phyloP scores from a whole-genome alignment of 306 rosid genomes.

The Herpetospermum pedunculosum region DNA sequence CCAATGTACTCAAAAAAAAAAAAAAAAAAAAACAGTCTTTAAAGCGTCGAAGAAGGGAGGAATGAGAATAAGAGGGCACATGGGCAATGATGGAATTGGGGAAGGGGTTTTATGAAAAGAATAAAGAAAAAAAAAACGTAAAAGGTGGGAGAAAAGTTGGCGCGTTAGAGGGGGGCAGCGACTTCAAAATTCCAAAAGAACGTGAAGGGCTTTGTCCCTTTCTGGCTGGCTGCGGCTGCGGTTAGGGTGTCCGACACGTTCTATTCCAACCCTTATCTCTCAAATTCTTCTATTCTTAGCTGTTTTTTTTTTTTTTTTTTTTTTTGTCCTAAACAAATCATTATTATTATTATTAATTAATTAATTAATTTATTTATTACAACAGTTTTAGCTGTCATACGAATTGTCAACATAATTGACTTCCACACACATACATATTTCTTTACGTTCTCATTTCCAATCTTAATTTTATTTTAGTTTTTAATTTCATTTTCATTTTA shows the following conservation, averaged over 20 bases:
- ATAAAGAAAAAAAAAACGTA: background rate
- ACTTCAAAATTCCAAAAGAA: background rate
- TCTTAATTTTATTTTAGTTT: background rate
- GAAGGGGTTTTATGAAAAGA: background rate
- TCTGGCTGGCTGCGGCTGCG: slow-evolving; percentile 1
- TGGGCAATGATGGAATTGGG: background rate
- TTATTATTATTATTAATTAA: too few relatives aligned
- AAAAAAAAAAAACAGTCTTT: too few relatives aligned
- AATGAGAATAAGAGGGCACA: background rate
- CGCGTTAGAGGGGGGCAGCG: background rate
- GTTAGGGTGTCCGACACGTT: background rate
- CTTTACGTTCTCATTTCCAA: background rate
- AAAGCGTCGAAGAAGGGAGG: too few relatives aligned
- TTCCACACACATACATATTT: background rate
- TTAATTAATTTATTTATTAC: background rate
- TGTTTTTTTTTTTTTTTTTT: background rate
- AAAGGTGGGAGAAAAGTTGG: background rate
- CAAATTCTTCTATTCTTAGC: background rate
- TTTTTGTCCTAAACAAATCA: background rate
- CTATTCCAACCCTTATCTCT: background rate
- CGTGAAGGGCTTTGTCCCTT: background rate
- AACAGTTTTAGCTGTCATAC: background rate
- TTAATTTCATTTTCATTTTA: background rate
- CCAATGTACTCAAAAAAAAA: too few relatives aligned
- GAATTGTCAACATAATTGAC: background rate